phyloP scores from a whole-genome alignment of 208 protist genomes.

The Acanthamoeba lugdunensis region DNA sequence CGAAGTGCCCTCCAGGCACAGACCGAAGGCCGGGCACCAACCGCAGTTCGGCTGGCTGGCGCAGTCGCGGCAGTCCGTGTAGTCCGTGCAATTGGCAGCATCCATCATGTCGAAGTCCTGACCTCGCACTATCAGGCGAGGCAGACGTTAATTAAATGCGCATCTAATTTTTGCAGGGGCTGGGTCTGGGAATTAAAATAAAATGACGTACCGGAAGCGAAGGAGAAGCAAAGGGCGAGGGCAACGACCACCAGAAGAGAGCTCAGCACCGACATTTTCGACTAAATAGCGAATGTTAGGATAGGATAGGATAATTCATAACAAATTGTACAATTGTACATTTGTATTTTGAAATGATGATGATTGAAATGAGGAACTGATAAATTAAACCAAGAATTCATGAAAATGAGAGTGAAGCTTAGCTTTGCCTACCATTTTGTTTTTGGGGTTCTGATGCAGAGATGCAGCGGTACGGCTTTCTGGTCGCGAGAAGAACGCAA shows the following conservation, averaged over 20 bases:
- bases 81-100: background rate
- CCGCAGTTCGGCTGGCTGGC: constrained; percentile 3
- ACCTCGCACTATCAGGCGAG: background rate
- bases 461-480: background rate
- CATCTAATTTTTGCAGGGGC: too few species aligned
- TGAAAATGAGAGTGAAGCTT: too few species aligned
- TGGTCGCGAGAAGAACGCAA: too few species aligned
- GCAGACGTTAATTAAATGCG: background rate
- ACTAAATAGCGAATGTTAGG: background rate
- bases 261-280: background rate
- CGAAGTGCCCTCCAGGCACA: constrained; percentile 10
- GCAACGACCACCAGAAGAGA: background rate
- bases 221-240: constrained; percentile 2
- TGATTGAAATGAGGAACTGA: background rate
- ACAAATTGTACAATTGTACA: too few species aligned
- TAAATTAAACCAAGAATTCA: too few species aligned
- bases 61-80: background rate
- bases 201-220: background rate
- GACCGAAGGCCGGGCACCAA: constrained; percentile 9
- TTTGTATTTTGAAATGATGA: too few species aligned
- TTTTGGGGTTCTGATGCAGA: background rate
- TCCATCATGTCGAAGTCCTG: background rate
- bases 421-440: too few species aligned
- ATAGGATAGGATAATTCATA: background rate
- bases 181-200: background rate